Conservation (phyloP, 108 stramenopile genomes). For the Pseudonitzschia multistriata region DNA sequence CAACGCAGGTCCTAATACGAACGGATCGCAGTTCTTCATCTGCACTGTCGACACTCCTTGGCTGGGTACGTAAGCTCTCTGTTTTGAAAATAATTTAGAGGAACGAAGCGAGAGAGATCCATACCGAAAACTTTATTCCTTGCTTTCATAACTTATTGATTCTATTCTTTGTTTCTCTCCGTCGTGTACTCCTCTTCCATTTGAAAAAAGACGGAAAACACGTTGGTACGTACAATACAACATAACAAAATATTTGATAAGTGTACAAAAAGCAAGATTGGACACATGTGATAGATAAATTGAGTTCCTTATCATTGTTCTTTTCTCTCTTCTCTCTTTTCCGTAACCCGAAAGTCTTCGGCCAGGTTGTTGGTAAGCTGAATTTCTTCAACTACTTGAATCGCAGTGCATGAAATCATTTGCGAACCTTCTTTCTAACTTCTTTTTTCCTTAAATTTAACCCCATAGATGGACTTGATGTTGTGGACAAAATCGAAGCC, state of each 20-base stretch:
- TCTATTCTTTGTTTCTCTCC: not conserved
- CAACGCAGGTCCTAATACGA: slow-evolving; percentile 58
- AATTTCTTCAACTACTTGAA: not conserved
- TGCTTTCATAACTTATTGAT: not conserved
- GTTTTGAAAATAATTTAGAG: not conserved
- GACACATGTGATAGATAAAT: too few relatives aligned
- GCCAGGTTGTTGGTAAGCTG: slow-evolving; percentile 64
- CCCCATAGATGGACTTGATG: slow-evolving; percentile 68
- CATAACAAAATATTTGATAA: too few relatives aligned
- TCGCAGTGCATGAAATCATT: not conserved
- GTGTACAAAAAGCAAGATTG: too few relatives aligned
- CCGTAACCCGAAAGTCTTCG: slow-evolving; percentile 58
- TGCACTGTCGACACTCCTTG: slow-evolving; percentile 92
- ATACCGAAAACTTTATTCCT: too few relatives aligned
- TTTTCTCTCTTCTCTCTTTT: not conserved
- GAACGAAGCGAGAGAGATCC: not conserved
- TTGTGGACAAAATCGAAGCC: slow-evolving; percentile 83
- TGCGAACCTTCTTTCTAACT: slow-evolving; percentile 6
- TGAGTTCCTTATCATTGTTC: not conserved
- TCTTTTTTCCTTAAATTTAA: not conserved
- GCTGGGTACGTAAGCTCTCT: slow-evolving; percentile 57
- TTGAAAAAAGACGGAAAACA: not conserved
- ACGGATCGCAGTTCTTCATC: slow-evolving; percentile 83
- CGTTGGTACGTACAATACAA: slow-evolving; percentile 2
- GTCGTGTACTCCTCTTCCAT: not conserved